Evolutionary conservation across 371 early-diverging fungal genomes (phyloP).

Genomic region (Mucor indicus): DNA sequence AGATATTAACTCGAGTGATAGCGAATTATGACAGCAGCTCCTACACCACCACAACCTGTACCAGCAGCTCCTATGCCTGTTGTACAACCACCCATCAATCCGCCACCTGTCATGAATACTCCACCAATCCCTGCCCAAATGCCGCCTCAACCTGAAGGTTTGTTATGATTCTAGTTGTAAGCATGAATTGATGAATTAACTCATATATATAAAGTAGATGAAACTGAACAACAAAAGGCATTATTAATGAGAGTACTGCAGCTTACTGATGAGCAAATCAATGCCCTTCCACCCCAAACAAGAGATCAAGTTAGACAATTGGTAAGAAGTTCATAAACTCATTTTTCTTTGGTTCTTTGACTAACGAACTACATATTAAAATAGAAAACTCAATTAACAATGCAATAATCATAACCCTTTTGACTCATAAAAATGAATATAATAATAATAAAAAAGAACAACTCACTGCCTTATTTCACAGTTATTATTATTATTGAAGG

Average conservation of each 20-base stretch:
- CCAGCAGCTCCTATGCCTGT: slow-evolving; percentile 11
- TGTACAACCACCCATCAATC: background rate
- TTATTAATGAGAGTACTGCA: slow-evolving; percentile 53
- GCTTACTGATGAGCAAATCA: slow-evolving; percentile 53
- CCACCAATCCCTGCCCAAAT: slow-evolving; percentile 22
- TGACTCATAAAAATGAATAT: slow-evolving; percentile 1
- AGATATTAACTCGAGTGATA: slow-evolving; percentile 14
- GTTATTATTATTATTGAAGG: no score
- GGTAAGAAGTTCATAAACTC: slow-evolving; percentile 32
- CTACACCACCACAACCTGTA: slow-evolving; percentile 3
- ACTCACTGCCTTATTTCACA: no score
- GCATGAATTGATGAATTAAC: no score
- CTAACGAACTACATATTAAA: background rate
- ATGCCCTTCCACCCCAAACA: slow-evolving; percentile 50
- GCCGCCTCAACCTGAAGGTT: slow-evolving; percentile 14
- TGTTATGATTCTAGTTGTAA: no score
- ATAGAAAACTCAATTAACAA: slow-evolving; percentile 32
- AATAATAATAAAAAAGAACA: no score
- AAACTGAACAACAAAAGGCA: slow-evolving; percentile 45
- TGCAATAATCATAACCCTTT: slow-evolving; percentile 20
- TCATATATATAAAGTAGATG: slow-evolving; percentile 16
- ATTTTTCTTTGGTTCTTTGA: no score
- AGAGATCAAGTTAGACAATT: slow-evolving; percentile 51
- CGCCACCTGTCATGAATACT: slow-evolving; percentile 18
- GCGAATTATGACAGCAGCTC: slow-evolving; percentile 37